Evolutionary conservation across 73 alveolate genomes (phyloP).

Genomic region (Tetrahymena malaccensis): DNA sequence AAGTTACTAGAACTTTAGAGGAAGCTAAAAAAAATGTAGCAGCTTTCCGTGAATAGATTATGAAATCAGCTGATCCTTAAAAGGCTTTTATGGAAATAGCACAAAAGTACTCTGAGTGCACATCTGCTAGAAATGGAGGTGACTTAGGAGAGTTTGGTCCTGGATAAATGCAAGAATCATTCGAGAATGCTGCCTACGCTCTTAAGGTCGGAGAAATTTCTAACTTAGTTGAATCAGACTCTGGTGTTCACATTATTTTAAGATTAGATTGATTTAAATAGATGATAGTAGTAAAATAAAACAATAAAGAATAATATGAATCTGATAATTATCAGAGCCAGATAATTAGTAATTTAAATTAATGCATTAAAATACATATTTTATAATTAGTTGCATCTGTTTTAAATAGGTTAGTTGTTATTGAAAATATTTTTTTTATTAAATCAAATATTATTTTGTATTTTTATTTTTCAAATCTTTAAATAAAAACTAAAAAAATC

Average conservation of each 20-base stretch:
- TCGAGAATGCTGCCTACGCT: constrained; percentile 86
- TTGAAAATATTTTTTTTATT: too few species aligned
- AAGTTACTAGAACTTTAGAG: constrained; percentile 76
- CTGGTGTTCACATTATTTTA: constrained; percentile 84
- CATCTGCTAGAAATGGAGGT: constrained; percentile 86
- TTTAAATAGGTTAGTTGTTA: too few species aligned
- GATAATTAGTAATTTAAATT: too few species aligned
- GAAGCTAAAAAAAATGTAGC: constrained; percentile 74
- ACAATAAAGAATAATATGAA: background rate
- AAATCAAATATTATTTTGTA: too few species aligned
- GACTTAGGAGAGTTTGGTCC: constrained; percentile 84
- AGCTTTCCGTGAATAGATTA: constrained; percentile 22
- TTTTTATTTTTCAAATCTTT: too few species aligned
- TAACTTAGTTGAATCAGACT: constrained; percentile 82
- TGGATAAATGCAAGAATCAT: constrained; percentile 82
- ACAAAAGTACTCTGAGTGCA: constrained; percentile 72
- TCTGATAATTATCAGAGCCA: background rate
- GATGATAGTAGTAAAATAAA: background rate
- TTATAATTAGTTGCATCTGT: too few species aligned
- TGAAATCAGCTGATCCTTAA: constrained; percentile 43
- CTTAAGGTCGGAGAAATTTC: constrained; percentile 75
- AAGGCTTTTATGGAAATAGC: constrained; percentile 73
- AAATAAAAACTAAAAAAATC: too few species aligned
- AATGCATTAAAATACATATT: too few species aligned
- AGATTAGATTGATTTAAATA: constrained; percentile 61